Evolutionary conservation across 345 rosid genomes (phyloP), one percentile per base, ranked within the genome.

Genomic region (Salix arbutifolia): DNA sequence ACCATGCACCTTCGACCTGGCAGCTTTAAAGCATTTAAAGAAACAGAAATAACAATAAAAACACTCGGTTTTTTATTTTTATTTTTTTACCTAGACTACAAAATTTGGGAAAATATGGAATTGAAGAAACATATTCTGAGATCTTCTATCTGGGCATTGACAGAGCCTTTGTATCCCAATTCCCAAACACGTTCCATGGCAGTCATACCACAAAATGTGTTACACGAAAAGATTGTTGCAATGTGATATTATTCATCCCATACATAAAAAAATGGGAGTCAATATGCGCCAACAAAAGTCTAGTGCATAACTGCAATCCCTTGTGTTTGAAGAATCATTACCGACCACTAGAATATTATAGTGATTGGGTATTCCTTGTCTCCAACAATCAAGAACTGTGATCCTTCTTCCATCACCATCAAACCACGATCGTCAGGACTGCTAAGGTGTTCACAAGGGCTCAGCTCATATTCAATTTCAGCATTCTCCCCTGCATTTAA

Each of bases 341-440:
- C 21, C 12, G 23, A 12, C 23, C 26, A 65, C 87, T 84, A 92
- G 58, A 86, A 23, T 37, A 50, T 67, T n/a, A 95, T 76, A 2
- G 78, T 77, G 62, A 95, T 76, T 1, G 87, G 87, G 74, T 85
- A 83, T 73, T 91, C 85, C 78, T 86, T 81, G 58, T 90, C 89
- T 65, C 96, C 98, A 67, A 91, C 90, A 58, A 84, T 80, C 87
- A 95, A 85, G 90, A 86, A 83, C 65, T 86, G 90, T 48, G 77
- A 76, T 50, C 97, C 97, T 84, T 86, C 89, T 84, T 91, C 96
- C 48, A 93, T 74, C 62, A 90, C 87, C 92, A 89, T 89, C 16
- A 76, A 21, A 74, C 97, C 99, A 60, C 81, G 74, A 53, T 95
- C 91, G 78, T 88, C 84, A 14, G 93, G 92, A 74, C 82, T 88